These are phyloP conservation scores for Magnusiomyces clavatus DNA, from an alignment of 1,139 yeast genomes.

Conservation along the genomic window DNA sequence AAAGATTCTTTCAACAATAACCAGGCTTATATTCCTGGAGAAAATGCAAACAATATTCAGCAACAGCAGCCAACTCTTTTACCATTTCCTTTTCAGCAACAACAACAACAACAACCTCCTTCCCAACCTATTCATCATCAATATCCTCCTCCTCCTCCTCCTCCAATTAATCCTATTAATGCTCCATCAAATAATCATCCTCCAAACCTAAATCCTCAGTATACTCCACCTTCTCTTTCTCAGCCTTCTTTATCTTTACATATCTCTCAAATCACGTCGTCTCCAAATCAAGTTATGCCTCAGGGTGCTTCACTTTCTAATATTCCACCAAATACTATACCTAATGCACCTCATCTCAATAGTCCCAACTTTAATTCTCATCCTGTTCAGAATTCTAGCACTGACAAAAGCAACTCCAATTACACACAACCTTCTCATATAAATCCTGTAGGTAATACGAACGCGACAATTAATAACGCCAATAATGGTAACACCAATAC, in stretches of 20 bases:
- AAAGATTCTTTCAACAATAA: not conserved
- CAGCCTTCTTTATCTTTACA: not conserved
- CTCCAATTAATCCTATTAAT: not conserved
- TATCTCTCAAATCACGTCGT: not conserved
- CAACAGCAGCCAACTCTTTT: not conserved
- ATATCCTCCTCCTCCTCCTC: not conserved
- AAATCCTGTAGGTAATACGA: no score
- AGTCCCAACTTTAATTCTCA: no score
- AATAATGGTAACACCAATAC: not conserved
- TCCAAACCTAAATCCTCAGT: not conserved
- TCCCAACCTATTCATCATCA: not conserved
- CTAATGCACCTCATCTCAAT: not conserved
- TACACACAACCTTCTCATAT: no score
- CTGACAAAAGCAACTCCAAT: no score
- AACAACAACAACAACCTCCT: conserved; percentile 1
- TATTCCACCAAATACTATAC: conserved; percentile 1
- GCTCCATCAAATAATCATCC: not conserved
- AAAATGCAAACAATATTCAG: not conserved
- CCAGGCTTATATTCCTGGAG: not conserved
- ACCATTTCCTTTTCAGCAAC: not conserved
- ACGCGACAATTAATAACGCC: no score
- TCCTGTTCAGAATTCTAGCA: no score
- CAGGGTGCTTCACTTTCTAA: not conserved
- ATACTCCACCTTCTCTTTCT: not conserved
- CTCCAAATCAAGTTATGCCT: not conserved